These are phyloP conservation scores for Aspergillus felis DNA, from an alignment of 2,329 filamentous ascomycete species.

Conservation along the genomic window DNA sequence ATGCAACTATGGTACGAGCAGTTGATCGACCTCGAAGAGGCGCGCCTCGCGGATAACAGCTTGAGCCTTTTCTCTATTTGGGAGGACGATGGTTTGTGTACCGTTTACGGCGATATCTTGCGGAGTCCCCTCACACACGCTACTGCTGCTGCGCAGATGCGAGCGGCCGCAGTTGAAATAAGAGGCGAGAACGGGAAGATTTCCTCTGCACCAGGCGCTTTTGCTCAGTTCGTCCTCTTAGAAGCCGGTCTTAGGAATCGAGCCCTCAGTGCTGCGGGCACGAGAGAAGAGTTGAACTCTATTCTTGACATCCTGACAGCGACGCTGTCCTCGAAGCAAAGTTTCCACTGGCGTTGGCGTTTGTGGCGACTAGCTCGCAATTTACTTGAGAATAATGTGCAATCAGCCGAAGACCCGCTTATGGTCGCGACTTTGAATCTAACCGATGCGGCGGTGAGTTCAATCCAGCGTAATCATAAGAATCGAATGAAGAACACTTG, in stretches of 20 bases:
- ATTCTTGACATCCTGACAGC: conserved; percentile 25
- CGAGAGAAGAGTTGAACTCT: conserved; percentile 19
- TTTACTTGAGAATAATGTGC: conserved; percentile 27
- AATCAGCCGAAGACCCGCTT: conserved; percentile 18
- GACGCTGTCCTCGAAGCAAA: conserved; percentile 29
- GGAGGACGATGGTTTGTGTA: conserved; percentile 44
- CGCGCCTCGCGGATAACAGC: conserved; percentile 20
- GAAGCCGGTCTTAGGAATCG: conserved; percentile 33
- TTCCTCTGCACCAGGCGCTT: conserved; percentile 24
- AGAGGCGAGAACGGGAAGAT: conserved; percentile 25
- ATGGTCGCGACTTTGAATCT: conserved; percentile 19
- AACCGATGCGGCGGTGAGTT: conserved; percentile 24
- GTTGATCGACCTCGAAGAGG: conserved; percentile 33
- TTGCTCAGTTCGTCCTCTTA: conserved; percentile 33
- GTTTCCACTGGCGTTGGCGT: conserved; percentile 38
- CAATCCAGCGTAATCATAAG: conserved; percentile 28
- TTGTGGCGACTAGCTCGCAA: conserved; percentile 37
- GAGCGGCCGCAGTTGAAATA: conserved; percentile 26
- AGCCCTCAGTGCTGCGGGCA: conserved; percentile 18
- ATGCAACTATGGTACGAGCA: conserved; percentile 39
- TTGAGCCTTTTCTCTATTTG: conserved; percentile 35
- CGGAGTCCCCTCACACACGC: conserved; percentile 28
- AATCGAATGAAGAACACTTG: conserved; percentile 20
- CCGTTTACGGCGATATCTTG: conserved; percentile 32
- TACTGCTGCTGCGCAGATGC: conserved; percentile 28